Evolutionary conservation across 169 alveolate genomes (phyloP).

Genomic region (Babesia gibsoni): DNA sequence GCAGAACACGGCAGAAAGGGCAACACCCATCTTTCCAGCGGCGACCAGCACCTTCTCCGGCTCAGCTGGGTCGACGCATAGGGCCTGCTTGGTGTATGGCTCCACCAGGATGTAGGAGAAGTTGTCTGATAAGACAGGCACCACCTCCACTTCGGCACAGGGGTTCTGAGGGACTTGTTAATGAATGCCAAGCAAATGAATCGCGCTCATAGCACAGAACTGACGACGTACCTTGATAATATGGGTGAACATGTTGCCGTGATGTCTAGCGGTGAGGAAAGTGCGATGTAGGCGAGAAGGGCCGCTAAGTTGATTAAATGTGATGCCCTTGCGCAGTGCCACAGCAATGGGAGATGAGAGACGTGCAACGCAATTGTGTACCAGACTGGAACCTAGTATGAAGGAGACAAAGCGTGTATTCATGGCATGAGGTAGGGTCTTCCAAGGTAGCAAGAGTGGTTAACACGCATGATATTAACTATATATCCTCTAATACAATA

Average conservation of each 20-base stretch:
- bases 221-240: slow-evolving; percentile 19
- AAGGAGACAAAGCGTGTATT: too few relatives aligned
- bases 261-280: not conserved
- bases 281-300: too few relatives aligned
- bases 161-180: slow-evolving; percentile 21
- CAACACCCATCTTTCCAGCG: not conserved
- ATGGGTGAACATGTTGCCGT: slow-evolving; percentile 18
- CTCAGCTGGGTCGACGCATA: slow-evolving; percentile 67
- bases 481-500: too few relatives aligned
- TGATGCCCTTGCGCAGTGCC: too few relatives aligned
- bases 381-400: too few relatives aligned
- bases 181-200: not conserved
- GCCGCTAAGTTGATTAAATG: too few relatives aligned
- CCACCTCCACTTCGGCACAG: slow-evolving; percentile 45
- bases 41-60: slow-evolving; percentile 28
- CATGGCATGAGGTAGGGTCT: too few relatives aligned
- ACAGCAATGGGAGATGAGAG: too few relatives aligned
- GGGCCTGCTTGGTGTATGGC: slow-evolving; percentile 15
- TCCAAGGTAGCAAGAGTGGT: too few relatives aligned
- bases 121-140: slow-evolving; percentile 58
- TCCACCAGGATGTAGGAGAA: slow-evolving; percentile 50
- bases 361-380: too few relatives aligned
- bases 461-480: too few relatives aligned
- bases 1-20: slow-evolving; percentile 24
- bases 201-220: not conserved